phyloP scores from a whole-genome alignment of 2,329 filamentous ascomycete species.

The Cadophora sp. region DNA sequence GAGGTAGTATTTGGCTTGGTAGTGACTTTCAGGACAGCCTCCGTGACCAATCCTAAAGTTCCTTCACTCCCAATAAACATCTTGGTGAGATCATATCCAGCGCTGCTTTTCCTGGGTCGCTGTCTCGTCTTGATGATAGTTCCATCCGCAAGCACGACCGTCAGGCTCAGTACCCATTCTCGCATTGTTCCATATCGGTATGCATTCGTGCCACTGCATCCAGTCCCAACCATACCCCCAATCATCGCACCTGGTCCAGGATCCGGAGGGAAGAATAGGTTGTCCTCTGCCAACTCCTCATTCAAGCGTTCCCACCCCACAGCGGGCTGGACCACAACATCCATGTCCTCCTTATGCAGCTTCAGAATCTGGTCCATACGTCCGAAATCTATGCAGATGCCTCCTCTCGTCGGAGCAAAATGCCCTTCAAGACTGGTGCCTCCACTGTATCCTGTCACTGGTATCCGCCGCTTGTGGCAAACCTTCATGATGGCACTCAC shows the following conservation, averaged over 20 bases:
- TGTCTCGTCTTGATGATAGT: constrained; percentile 90
- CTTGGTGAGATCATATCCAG: constrained; percentile 89
- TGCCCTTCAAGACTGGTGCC: constrained; percentile 91
- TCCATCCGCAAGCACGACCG: constrained; percentile 88
- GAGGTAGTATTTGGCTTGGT: constrained; percentile 80
- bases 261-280: constrained; percentile 91
- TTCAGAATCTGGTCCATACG: constrained; percentile 83
- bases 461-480: constrained; percentile 80
- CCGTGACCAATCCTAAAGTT: constrained; percentile 88
- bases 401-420: constrained; percentile 81
- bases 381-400: constrained; percentile 85
- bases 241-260: constrained; percentile 93
- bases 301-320: constrained; percentile 89
- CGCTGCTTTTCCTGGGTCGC: constrained; percentile 85
- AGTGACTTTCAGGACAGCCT: constrained; percentile 87
- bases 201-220: constrained; percentile 81
- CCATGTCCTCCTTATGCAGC: constrained; percentile 79
- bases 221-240: constrained; percentile 83
- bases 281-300: constrained; percentile 73
- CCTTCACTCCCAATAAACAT: constrained; percentile 92
- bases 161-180: constrained; percentile 88
- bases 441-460: constrained; percentile 85
- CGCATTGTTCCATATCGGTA: constrained; percentile 95
- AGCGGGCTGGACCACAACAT: constrained; percentile 79
- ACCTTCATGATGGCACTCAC: constrained; percentile 89